Base-by-base conservation (phyloP, 257 asterid species). In the Plectranthus barbatus region DNA sequence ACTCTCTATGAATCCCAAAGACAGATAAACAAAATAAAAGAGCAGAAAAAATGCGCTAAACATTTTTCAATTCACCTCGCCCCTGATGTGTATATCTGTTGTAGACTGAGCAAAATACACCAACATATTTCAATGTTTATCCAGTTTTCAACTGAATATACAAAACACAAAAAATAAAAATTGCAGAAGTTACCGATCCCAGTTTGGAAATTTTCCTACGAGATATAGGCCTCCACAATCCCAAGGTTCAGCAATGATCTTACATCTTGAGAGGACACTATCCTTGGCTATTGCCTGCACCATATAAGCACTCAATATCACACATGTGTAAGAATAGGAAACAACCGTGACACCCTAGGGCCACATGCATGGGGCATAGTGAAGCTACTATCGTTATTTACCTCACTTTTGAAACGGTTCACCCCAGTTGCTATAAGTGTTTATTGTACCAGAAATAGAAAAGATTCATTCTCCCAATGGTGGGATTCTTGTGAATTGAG, bases 141-240 rank as follows among this genome's bases (percentile, higher is more conserved):
- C 26, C 39, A 68, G 48, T 70, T 48, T 14, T n/a, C 33, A 46
- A 41, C 53, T 6, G 33, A 56, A 63, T 40, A 56, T 12, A 69
- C 44, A 49, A n/a, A 29, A 20, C 15, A 36, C 5, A 15, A 37
- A 37, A 52, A 14, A 23, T 4, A 18, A 21, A 66, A 31, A 24
- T 12, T 37, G 19, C 51, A 21, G 54, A 23, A 62, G 41, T 78
- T 89, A 93, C 99, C 99, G 71, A 68, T 93, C 99, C 99, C 99
- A 93, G 74, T 93, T 93, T 4, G 99, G 99, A 80, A 93, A 93
- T 60, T 78, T 82, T 63, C 99, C 99, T 23, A 93, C 99, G 65
- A 93, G 96, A 81, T 93, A 93, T 49, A 93, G 88, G 21, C 95
- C 99, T 72, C 97, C 97, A 74, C 99, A 93, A 70, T 89, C 97